Conservation (phyloP, 129 eudicot genomes). For the Scalesia atractyloides region DNA sequence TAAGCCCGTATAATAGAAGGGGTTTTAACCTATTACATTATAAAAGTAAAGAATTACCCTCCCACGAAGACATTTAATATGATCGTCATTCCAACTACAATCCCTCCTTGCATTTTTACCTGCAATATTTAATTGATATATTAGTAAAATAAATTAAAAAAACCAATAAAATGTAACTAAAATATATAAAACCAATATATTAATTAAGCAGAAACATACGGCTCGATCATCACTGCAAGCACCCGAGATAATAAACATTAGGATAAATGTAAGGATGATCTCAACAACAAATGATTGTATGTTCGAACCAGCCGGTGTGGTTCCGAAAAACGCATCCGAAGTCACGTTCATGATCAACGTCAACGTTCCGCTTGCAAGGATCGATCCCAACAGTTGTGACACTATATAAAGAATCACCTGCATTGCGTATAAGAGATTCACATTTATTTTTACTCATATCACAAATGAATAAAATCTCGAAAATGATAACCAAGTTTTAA, state of each 20-base stretch:
- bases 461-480: no score
- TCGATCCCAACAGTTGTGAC: conserved; percentile 64
- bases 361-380: conserved; percentile 64
- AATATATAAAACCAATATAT: not conserved
- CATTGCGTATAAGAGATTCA: not conserved
- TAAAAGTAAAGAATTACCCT: conserved; percentile 45
- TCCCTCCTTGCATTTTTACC: conserved; percentile 67
- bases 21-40: no score
- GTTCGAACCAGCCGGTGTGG: conserved; percentile 55
- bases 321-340: conserved; percentile 55
- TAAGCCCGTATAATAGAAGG: no score
- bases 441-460: no score
- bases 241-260: conserved; percentile 81
- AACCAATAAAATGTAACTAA: not conserved
- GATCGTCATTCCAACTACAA: conserved; percentile 83
- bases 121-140: conserved; percentile 23
- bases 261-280: conserved; percentile 59
- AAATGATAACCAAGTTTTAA: no score
- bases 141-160: not conserved
- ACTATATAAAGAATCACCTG: conserved; percentile 57
- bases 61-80: conserved; percentile 79
- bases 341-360: conserved; percentile 46
- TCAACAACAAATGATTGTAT: conserved; percentile 67
- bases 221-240: conserved; percentile 65
- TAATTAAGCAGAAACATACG: conserved; percentile 33